These are phyloP conservation scores for Trichophyton rubrum DNA, from an alignment of 2,329 filamentous ascomycete species.

Conservation along the genomic window DNA sequence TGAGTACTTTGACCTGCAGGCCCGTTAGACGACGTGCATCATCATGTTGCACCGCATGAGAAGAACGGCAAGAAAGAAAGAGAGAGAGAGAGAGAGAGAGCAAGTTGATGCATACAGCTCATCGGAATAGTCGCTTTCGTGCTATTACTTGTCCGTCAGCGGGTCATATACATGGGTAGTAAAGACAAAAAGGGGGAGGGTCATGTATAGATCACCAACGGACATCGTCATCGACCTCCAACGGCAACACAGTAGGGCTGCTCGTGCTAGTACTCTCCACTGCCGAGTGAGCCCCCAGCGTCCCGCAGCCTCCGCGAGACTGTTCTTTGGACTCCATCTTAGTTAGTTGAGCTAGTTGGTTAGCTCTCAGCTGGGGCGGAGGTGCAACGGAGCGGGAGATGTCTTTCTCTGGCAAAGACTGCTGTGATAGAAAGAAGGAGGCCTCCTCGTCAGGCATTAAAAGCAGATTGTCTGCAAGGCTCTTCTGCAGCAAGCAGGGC, in stretches of 20 bases:
- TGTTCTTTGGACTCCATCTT: background rate
- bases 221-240: background rate
- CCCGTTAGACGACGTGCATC: background rate
- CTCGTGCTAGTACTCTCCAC: background rate
- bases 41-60: background rate
- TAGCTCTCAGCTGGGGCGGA: too few species aligned
- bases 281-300: background rate
- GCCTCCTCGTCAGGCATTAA: background rate
- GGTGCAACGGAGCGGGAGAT: too few species aligned
- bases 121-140: background rate
- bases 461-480: background rate
- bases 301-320: background rate
- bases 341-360: too few species aligned
- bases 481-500: background rate
- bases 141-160: background rate
- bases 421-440: background rate
- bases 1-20: conserved; percentile 9
- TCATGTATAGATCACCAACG: background rate
- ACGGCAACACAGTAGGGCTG: background rate
- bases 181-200: background rate
- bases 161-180: too few species aligned
- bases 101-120: background rate
- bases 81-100: background rate
- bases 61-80: background rate
- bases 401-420: too few species aligned